phyloP scores from a whole-genome alignment of 257 asterid species.

The Dorcoceras hygrometricum region DNA sequence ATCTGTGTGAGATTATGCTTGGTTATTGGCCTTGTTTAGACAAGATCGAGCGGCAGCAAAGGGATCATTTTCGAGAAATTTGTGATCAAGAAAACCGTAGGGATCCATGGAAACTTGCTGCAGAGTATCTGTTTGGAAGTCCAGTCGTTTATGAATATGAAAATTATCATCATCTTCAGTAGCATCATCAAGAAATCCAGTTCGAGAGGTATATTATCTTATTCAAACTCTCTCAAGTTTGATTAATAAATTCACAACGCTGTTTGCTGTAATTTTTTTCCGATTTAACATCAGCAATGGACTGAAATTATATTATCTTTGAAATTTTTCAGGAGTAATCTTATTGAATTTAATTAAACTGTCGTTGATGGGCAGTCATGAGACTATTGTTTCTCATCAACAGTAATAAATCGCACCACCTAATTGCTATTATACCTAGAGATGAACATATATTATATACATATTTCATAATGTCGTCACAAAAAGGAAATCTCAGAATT shows the following conservation, averaged over 20 bases:
- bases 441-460: no score
- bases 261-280: not conserved
- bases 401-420: no score
- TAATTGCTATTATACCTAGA: no score
- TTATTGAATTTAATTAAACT: no score
- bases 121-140: conserved; percentile 77
- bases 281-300: not conserved
- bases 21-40: conserved; percentile 91
- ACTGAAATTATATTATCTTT: no score
- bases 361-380: no score
- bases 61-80: conserved; percentile 14
- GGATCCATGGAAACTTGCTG: conserved; percentile 64
- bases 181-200: conserved; percentile 20
- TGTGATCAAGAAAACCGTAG: conserved; percentile 30
- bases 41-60: conserved; percentile 34
- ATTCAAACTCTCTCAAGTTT: conserved; percentile 6
- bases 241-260: no score
- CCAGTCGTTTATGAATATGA: conserved; percentile 31
- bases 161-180: conserved; percentile 22
- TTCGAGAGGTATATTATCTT: conserved; percentile 4
- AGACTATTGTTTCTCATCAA: no score
- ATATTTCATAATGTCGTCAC: no score
- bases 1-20: conserved; percentile 68
- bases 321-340: no score
- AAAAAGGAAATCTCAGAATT: no score